Conservation (phyloP, 2,329 filamentous ascomycete genomes). For the Ascochyta rabiei region DNA sequence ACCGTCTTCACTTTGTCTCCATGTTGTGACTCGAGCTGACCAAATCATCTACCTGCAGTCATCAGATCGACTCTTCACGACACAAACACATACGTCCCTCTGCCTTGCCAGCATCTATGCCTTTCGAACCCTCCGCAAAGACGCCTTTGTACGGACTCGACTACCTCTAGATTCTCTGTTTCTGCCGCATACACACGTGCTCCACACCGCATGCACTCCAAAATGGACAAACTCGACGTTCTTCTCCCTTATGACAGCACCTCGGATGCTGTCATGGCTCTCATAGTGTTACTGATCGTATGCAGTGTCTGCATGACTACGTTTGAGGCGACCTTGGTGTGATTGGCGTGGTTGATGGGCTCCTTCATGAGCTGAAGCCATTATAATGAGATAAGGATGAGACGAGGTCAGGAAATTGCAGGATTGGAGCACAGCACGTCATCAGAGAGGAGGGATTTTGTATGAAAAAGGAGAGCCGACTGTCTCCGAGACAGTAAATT, state of each 20-base stretch:
- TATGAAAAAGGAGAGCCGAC: background rate
- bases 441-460: background rate
- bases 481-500: background rate
- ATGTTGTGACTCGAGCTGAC: too few relatives aligned
- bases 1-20: too few relatives aligned
- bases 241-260: background rate
- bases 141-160: too few relatives aligned
- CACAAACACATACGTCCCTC: too few relatives aligned
- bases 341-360: background rate
- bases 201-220: background rate
- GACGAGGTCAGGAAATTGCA: background rate
- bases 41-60: too few relatives aligned
- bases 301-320: background rate
- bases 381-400: background rate
- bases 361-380: background rate
- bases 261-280: background rate
- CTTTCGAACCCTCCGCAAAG: too few relatives aligned
- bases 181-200: too few relatives aligned
- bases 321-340: background rate
- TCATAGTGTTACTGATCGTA: background rate
- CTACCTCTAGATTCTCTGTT: too few relatives aligned
- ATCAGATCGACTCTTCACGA: too few relatives aligned
- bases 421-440: background rate
- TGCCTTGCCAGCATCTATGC: too few relatives aligned
- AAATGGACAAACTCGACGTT: background rate